These are phyloP conservation scores for Croton setiger DNA, from an alignment of 441 rosid genomes.

Conservation along the genomic window DNA sequence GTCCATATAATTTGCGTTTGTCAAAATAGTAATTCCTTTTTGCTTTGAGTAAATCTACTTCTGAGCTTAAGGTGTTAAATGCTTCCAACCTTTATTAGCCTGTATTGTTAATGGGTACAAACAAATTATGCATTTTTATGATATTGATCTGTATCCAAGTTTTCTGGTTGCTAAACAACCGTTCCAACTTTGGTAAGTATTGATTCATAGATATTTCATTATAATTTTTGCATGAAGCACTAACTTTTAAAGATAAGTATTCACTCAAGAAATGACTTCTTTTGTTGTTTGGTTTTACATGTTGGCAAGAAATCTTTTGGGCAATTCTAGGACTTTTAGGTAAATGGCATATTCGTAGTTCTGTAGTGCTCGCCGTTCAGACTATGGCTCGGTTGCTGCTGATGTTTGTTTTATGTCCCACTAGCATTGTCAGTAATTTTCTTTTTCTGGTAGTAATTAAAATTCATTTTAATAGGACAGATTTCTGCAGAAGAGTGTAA, in stretches of 20 bases:
- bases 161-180: too few relatives aligned
- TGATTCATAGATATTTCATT: too few relatives aligned
- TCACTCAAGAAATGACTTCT: background rate
- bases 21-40: background rate
- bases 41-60: background rate
- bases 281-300: too few relatives aligned
- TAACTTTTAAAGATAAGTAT: background rate
- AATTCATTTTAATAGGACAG: background rate
- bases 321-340: background rate
- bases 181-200: background rate
- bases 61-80: background rate
- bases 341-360: background rate
- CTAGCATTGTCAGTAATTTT: background rate
- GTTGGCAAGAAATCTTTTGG: background rate
- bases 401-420: background rate
- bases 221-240: too few relatives aligned
- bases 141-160: background rate
- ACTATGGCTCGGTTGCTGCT: background rate
- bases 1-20: constrained; percentile 20
- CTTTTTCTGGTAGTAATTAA: background rate
- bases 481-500: background rate
- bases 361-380: background rate
- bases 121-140: background rate
- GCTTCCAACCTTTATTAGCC: background rate
- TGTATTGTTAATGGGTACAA: background rate